Conservation (phyloP, 1,284 basidiomycete genomes). For the Cerioporus squamosus region DNA sequence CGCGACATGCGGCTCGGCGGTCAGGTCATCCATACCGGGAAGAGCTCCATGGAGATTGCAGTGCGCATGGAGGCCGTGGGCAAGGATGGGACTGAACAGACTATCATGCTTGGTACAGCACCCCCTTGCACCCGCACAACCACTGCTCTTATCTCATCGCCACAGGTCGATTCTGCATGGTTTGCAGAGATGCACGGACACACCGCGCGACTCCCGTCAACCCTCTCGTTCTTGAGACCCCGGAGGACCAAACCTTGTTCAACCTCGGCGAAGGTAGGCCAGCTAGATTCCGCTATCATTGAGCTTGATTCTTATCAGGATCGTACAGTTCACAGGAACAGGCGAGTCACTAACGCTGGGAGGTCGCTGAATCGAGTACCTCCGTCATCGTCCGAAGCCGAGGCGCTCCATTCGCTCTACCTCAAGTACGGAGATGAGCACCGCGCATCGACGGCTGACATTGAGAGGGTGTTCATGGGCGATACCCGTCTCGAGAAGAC, state of each 20-base stretch:
- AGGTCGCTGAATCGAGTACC: constrained; percentile 72
- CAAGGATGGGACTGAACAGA: constrained; percentile 51
- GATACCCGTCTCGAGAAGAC: constrained; percentile 68
- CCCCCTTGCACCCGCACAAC: too few species aligned
- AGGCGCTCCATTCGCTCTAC: constrained; percentile 69
- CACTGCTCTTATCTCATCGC: neutral
- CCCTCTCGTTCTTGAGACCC: constrained; percentile 59
- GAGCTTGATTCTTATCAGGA: constrained; percentile 31
- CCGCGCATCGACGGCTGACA: constrained; percentile 11
- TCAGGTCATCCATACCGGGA: constrained; percentile 80
- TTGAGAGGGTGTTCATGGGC: constrained; percentile 67
- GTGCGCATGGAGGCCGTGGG: constrained; percentile 79
- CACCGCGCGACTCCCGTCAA: constrained; percentile 71
- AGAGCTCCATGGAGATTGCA: constrained; percentile 80
- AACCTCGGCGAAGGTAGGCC: constrained; percentile 71
- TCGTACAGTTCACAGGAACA: constrained; percentile 51
- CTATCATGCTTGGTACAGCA: constrained; percentile 63
- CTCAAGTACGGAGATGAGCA: constrained; percentile 51
- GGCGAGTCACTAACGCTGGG: constrained; percentile 54
- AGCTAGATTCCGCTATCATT: neutral
- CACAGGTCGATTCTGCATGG: constrained; percentile 81
- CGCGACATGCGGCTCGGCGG: constrained; percentile 77
- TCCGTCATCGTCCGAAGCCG: constrained; percentile 70
- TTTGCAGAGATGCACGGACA: constrained; percentile 74
- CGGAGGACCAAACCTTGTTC: constrained; percentile 68